These are phyloP conservation scores for Yamadazyma atmosphaerica DNA, from an alignment of 1,139 yeast genomes.

Conservation along the genomic window DNA sequence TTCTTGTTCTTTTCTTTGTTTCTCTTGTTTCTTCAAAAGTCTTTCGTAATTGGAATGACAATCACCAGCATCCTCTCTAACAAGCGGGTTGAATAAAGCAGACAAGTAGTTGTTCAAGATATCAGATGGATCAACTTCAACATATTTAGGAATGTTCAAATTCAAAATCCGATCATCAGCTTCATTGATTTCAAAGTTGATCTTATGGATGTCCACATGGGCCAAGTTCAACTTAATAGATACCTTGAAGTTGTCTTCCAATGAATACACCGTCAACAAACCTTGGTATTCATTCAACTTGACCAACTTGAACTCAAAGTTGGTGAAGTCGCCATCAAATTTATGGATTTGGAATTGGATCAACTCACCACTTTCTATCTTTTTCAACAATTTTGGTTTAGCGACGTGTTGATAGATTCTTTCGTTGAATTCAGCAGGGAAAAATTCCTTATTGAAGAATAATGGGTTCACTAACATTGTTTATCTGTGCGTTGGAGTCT, in stretches of 20 bases:
- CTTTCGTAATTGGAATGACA: constrained; percentile 4
- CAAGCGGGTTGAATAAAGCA: constrained; percentile 7
- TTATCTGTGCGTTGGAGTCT: neutral
- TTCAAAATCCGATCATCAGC: constrained; percentile 33
- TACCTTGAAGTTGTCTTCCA: constrained; percentile 34
- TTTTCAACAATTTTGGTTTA: constrained; percentile 36
- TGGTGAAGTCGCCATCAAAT: constrained; percentile 34
- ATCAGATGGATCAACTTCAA: constrained; percentile 6
- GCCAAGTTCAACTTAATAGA: constrained; percentile 33
- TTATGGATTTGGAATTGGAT: constrained; percentile 43
- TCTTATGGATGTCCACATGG: constrained; percentile 33
- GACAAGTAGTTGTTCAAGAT: constrained; percentile 10
- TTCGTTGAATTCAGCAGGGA: constrained; percentile 10
- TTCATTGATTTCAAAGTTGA: constrained; percentile 38
- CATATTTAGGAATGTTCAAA: constrained; percentile 41
- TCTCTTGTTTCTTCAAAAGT: constrained; percentile 3
- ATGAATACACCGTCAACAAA: constrained; percentile 33
- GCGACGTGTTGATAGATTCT: constrained; percentile 12
- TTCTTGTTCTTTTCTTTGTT: constrained; percentile 4
- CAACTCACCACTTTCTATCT: constrained; percentile 37
- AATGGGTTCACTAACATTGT: constrained; percentile 20
- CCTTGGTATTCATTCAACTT: constrained; percentile 20
- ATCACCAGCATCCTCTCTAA: constrained; percentile 5
- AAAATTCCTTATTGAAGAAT: constrained; percentile 13
- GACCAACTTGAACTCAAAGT: constrained; percentile 40